Conservation (phyloP, 2,329 filamentous ascomycete genomes). For the Neonectria sp. region DNA sequence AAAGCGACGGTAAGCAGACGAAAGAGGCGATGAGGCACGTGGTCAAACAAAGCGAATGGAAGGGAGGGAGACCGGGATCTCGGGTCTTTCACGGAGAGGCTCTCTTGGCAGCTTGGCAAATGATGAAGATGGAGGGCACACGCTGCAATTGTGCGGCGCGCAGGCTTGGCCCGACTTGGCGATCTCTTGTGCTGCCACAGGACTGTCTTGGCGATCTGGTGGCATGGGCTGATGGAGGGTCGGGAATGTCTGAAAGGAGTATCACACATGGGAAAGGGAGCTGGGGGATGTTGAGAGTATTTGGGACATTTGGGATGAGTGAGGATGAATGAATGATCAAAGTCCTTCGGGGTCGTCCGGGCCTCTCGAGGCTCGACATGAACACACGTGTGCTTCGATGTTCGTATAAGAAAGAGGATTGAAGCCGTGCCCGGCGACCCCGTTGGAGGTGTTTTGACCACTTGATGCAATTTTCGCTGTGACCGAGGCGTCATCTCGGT, state of each 20-base stretch:
- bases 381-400: background rate
- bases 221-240: background rate
- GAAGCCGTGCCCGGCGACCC: no score
- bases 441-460: background rate
- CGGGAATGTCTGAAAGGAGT: no score
- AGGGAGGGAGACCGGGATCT: background rate
- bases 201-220: background rate
- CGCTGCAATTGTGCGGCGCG: background rate
- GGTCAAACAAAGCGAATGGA: background rate
- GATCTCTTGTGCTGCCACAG: background rate
- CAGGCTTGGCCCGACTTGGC: background rate
- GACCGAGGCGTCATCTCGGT: background rate
- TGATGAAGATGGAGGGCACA: background rate
- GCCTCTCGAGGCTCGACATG: background rate
- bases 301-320: no score
- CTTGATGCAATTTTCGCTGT: background rate
- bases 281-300: no score
- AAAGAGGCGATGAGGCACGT: background rate
- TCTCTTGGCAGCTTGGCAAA: background rate
- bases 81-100: background rate
- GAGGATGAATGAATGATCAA: no score
- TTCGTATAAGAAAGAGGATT: background rate
- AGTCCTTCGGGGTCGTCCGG: no score
- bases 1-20: background rate
- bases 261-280: no score